These are phyloP conservation scores for Atkinsonella texensis DNA, from an alignment of 2,329 filamentous ascomycete species.

Conservation along the genomic window DNA sequence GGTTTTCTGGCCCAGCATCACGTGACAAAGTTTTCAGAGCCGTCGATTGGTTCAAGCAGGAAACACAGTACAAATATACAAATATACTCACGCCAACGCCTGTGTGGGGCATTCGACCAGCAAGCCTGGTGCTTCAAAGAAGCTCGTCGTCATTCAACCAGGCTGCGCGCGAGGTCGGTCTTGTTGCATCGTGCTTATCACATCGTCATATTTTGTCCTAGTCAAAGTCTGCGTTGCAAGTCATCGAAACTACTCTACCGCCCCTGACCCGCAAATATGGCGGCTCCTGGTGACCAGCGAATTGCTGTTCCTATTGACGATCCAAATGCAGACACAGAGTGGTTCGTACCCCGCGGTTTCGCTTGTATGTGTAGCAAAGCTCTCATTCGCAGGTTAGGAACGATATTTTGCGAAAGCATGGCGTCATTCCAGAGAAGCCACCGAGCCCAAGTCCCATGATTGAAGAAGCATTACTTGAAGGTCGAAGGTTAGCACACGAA, in stretches of 20 bases:
- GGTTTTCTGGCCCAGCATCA: constrained; percentile 24
- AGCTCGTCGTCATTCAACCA: constrained; percentile 2
- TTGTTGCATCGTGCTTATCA: background rate
- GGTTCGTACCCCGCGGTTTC: constrained; percentile 39
- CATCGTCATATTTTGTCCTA: background rate
- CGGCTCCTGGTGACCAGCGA: constrained; percentile 49
- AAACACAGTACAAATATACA: background rate
- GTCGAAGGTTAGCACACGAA: constrained; percentile 72
- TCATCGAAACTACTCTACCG: background rate
- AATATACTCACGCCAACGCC: constrained; percentile 1
- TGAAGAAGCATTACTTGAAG: constrained; percentile 83
- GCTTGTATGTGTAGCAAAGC: constrained; percentile 1
- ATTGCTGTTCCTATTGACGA: constrained; percentile 81
- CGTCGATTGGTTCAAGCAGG: constrained; percentile 11
- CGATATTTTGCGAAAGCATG: constrained; percentile 93
- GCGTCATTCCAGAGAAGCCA: constrained; percentile 94
- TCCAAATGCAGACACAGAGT: constrained; percentile 96
- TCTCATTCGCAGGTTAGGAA: constrained; percentile 52
- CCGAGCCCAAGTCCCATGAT: constrained; percentile 93
- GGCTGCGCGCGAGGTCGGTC: background rate
- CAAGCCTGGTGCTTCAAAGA: background rate
- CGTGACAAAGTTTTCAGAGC: constrained; percentile 17
- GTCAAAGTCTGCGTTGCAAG: background rate
- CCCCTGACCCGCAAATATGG: constrained; percentile 32
- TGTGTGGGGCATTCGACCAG: background rate